Conservation (phyloP, 805 yeast species). For the Cyberlindnera petersonii region DNA sequence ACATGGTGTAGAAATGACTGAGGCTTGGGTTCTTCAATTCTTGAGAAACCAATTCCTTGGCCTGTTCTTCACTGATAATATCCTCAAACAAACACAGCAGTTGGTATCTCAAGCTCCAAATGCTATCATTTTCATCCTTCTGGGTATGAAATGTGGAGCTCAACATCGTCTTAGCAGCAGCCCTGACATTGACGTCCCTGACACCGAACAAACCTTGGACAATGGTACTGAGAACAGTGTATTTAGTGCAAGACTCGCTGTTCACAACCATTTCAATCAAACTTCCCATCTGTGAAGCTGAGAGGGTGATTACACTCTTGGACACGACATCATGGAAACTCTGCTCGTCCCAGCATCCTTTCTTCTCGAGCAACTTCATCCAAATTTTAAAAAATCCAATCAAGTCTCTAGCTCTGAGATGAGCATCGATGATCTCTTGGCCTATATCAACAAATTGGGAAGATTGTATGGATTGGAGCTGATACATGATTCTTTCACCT, state of each 20-base stretch:
- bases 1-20: conserved; percentile 33
- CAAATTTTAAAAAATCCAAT: conserved; percentile 45
- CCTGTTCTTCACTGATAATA: conserved; percentile 28
- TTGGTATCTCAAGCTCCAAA: conserved; percentile 46
- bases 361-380: conserved; percentile 25
- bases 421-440: conserved; percentile 40
- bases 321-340: conserved; percentile 38
- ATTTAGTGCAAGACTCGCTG: conserved; percentile 12
- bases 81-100: conserved; percentile 46
- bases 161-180: conserved; percentile 24
- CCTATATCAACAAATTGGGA: conserved; percentile 20
- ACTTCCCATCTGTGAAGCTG: conserved; percentile 41
- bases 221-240: conserved; percentile 30
- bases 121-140: conserved; percentile 17
- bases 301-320: conserved; percentile 38
- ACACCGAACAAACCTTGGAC: conserved; percentile 39
- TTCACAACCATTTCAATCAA: conserved; percentile 25
- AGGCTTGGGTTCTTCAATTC: conserved; percentile 5
- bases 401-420: conserved; percentile 55
- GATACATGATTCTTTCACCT: conserved; percentile 32
- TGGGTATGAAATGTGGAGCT: conserved; percentile 24
- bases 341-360: conserved; percentile 15
- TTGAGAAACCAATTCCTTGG: conserved; percentile 7
- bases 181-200: conserved; percentile 29
- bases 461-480: conserved; percentile 7